phyloP scores from a whole-genome alignment of 2,329 filamentous ascomycete species.

The Trichoderma sp. region DNA sequence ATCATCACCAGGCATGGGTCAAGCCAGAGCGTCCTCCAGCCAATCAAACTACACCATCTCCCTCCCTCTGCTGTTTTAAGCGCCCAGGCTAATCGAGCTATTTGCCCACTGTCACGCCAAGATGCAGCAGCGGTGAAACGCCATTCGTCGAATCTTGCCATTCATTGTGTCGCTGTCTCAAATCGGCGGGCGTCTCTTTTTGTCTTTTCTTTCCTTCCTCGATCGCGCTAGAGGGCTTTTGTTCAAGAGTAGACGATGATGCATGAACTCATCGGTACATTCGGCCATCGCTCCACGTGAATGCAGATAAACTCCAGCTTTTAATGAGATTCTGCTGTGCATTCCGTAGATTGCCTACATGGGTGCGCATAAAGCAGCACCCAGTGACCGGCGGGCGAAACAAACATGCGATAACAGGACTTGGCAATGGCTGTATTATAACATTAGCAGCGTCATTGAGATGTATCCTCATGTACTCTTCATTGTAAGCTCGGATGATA shows the following conservation, averaged over 20 bases:
- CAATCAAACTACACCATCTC: constrained; percentile 23
- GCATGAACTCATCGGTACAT: neutral
- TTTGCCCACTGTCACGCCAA: neutral
- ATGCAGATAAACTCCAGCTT: neutral
- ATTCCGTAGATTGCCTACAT: neutral
- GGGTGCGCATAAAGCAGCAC: neutral
- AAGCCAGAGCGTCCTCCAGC: neutral
- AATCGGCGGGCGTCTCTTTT: neutral
- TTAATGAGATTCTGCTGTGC: neutral
- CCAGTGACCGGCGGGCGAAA: neutral
- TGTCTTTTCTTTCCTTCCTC: neutral
- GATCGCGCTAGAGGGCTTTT: constrained; percentile 12
- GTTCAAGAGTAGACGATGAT: neutral
- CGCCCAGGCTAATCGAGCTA: constrained; percentile 15
- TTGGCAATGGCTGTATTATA: neutral
- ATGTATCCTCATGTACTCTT: no score
- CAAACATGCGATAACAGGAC: neutral
- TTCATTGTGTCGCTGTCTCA: neutral
- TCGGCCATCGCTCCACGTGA: neutral
- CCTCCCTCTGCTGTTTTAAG: constrained; percentile 21
- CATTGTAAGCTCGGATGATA: neutral
- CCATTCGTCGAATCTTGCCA: constrained; percentile 7
- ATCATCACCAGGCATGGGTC: neutral
- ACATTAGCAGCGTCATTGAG: no score
- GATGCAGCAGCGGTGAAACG: constrained; percentile 22